Evolutionary conservation across 495 filamentous ascomycete genomes (phyloP).

Genomic region (Aspergillus wentii): DNA sequence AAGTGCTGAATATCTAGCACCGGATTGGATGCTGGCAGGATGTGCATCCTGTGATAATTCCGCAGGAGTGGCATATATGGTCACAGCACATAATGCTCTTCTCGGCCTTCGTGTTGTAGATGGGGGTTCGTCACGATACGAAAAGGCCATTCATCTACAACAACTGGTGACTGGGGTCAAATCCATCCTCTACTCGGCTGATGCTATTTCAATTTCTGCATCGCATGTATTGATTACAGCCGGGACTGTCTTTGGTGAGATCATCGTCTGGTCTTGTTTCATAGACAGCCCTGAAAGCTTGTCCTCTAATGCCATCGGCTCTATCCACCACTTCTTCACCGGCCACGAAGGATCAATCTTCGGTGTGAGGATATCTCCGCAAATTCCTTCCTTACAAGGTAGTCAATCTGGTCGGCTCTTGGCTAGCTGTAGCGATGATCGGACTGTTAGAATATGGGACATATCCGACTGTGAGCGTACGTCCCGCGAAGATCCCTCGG

Average conservation of each 20-base stretch:
- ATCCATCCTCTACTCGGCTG: constrained; percentile 84
- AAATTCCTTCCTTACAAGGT: constrained; percentile 34
- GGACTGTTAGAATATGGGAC: constrained; percentile 87
- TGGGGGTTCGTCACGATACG: constrained; percentile 12
- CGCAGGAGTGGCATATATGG: constrained; percentile 32
- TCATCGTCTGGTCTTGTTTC: constrained; percentile 79
- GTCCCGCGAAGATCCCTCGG: constrained; percentile 25
- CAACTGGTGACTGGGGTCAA: constrained; percentile 63
- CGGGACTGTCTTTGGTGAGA: constrained; percentile 90
- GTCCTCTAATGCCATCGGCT: constrained; percentile 14
- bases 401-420: constrained; percentile 51
- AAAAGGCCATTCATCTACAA: constrained; percentile 22
- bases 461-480: constrained; percentile 48
- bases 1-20: constrained; percentile 38
- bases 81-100: constrained; percentile 84
- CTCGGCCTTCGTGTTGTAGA: constrained; percentile 36
- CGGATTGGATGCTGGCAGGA: constrained; percentile 86
- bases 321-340: constrained; percentile 66
- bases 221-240: constrained; percentile 68
- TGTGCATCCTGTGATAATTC: constrained; percentile 27
- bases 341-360: constrained; percentile 96
- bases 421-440: constrained; percentile 92
- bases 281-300: constrained; percentile 11
- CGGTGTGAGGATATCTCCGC: constrained; percentile 70
- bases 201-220: constrained; percentile 54